These are phyloP conservation scores for Candida dendrica DNA, from an alignment of 805 yeast genomes.

Conservation along the genomic window DNA sequence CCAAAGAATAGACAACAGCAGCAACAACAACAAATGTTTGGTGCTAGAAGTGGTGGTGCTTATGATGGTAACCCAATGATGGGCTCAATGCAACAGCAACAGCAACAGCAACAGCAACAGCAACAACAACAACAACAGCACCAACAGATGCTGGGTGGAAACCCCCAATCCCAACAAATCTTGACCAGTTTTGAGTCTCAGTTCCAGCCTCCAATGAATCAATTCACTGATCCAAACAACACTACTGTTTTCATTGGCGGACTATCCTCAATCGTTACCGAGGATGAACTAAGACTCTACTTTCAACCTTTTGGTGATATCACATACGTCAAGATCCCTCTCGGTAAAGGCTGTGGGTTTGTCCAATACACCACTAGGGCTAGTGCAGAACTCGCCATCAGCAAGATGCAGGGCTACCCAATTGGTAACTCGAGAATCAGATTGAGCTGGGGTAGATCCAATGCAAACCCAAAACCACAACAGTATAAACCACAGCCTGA, in stretches of 20 bases:
- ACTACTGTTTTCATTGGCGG: constrained; percentile 72
- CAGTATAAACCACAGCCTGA: constrained; percentile 18
- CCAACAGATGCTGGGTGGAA: constrained; percentile 15
- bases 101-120: constrained; percentile 4
- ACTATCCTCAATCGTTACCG: constrained; percentile 48
- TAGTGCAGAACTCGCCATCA: constrained; percentile 80
- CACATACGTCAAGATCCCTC: constrained; percentile 72
- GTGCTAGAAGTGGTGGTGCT: neutral
- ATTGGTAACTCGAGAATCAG: constrained; percentile 79
- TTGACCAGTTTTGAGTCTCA: constrained; percentile 26
- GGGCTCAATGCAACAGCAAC: constrained; percentile 1
- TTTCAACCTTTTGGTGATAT: constrained; percentile 69
- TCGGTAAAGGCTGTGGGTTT: constrained; percentile 75
- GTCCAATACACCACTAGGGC: constrained; percentile 72
- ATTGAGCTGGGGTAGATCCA: constrained; percentile 81
- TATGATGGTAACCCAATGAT: neutral
- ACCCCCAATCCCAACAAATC: constrained; percentile 13
- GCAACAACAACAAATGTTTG: constrained; percentile 6
- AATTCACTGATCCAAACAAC: constrained; percentile 73
- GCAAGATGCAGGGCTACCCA: constrained; percentile 84
- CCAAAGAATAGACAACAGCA: constrained; percentile 33
- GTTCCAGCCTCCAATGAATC: constrained; percentile 48
- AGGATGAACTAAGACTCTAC: constrained; percentile 50
- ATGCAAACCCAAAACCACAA: constrained; percentile 13
- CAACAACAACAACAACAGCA: constrained; percentile 6